Base-by-base conservation (phyloP, 495 filamentous ascomycete species). In the Penicillium canescens region DNA sequence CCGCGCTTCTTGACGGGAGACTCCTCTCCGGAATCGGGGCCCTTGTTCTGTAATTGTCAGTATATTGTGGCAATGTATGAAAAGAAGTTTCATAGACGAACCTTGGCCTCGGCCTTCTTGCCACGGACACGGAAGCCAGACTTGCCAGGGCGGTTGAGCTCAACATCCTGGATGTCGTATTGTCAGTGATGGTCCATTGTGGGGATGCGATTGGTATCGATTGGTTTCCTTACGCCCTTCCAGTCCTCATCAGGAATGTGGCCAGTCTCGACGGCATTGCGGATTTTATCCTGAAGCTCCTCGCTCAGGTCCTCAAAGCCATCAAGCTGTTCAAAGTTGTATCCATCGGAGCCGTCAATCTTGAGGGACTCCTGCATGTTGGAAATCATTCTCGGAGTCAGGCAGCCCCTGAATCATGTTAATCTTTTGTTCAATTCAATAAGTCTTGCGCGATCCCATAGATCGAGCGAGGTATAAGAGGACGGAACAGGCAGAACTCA, bases 201-300 rank as follows among this genome's bases (percentile, higher is more conserved):
- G 6, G 33, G 7, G 36, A 26, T 37, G 4, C 34, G 20, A 52
- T 42, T 18, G 40, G 18, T n/a, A 9, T 24, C 40, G 66, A 65
- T 9, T 8, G 6, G 5, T 2, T 31, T 31, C 69, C 86, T 73
- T 77, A 93, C 89, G 0, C 89, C 87, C 5, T 80, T 85, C 86
- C 89, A 94, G 45, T 91, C 90, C 33, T 86, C 85, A 46, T 88
- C 80, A 54, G 84, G 82, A 50, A 95, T 83, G 59, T 92, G 86
- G 8, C 88, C 89, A 55, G 87, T 76, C 23, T 76, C 78, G 8
- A 95, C 47, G 13, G 84, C 88, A 23, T 73, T 73, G 48, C 68
- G 66, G 33, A 92, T 68, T 68, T 89, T 91, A 20, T 76, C 80
- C 66, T 86, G 80, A 6, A 77, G 28, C 0, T 87, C 86, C 13